Evolutionary conservation across 805 yeast genomes (phyloP).

Genomic region (Lachancea fermentati): DNA sequence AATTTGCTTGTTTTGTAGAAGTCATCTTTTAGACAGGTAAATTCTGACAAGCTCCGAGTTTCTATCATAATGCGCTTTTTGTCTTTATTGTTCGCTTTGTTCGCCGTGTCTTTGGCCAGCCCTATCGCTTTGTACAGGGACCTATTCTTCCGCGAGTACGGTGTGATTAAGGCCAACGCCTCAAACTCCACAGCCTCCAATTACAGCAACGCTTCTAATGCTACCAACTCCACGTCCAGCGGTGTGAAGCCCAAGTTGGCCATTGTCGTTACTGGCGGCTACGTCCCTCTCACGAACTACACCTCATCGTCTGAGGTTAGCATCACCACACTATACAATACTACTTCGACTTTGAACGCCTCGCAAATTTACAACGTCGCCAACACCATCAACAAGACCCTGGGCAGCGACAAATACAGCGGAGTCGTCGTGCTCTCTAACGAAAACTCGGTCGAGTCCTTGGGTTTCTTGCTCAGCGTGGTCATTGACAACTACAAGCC

Average conservation of each 20-base stretch:
- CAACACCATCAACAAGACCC: slow-evolving; percentile 12
- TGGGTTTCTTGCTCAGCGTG: slow-evolving; percentile 26
- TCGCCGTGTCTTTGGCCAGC: slow-evolving; percentile 6
- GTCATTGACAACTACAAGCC: slow-evolving; percentile 20
- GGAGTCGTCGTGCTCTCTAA: slow-evolving; percentile 22
- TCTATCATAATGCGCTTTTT: slow-evolving; percentile 2
- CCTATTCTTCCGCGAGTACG: slow-evolving; percentile 1
- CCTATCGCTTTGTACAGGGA: slow-evolving; percentile 5
- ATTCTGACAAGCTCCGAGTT: not conserved
- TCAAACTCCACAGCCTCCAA: slow-evolving; percentile 10
- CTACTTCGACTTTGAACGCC: slow-evolving; percentile 18
- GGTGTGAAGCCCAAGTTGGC: slow-evolving; percentile 11
- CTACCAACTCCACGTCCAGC: slow-evolving; percentile 5
- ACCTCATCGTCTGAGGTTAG: slow-evolving; percentile 10
- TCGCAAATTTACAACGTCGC: slow-evolving; percentile 22
- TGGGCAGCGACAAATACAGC: slow-evolving; percentile 9
- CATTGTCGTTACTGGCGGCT: slow-evolving; percentile 22
- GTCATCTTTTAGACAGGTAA: not conserved
- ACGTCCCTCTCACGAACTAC: slow-evolving; percentile 15
- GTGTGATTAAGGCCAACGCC: slow-evolving; percentile 5
- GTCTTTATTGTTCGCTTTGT: slow-evolving; percentile 1
- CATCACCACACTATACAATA: slow-evolving; percentile 17
- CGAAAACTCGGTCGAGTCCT: slow-evolving; percentile 19
- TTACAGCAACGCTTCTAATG: slow-evolving; percentile 1
- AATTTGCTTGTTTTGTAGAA: not conserved